Base-by-base conservation (phyloP, 768 basidiomycete genomes). In the Brasilioporus rufonigricans region DNA sequence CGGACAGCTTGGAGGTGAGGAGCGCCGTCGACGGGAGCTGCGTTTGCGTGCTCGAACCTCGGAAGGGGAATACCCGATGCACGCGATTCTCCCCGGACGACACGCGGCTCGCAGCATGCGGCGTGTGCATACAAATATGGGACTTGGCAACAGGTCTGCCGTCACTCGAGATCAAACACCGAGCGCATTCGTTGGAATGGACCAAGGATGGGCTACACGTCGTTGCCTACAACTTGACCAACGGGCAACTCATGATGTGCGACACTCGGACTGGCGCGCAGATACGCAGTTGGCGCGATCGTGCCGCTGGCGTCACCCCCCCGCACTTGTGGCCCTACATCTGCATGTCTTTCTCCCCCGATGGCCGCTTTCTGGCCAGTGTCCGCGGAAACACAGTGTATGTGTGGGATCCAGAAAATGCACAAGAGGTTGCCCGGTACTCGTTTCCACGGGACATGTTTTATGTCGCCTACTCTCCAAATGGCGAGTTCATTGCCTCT, bases 11-110 rank as follows among this genome's bases (percentile, higher is more conserved):
- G 18, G 63, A 64, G 52, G 57, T 64, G 41, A 48, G 61, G 38
- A 32, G 46, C 39, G 52, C 38, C 38, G n/a, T 45, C 12, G 55
- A 64, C 24, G 63, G 63, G 33, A 46, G 27, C 10, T 45, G 52
- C 31, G 57, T 64, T 1, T 19, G 41, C 14, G 57, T 66, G 12
- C 64, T 64, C 40, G 63, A 63, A 10, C 61, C 61, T 7, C 55
- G 63, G 3, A 64, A 64, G 48, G 63, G 63, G 3, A 64, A 64
- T 12, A 63, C 57, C 26, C 52, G 63, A 43, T 64, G 63, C 53
- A 66, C 64, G 21, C 63, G 63, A 44, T 64, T 64, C 55, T 64
- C 63, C 26, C 63, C 63, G 16, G 61, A 64, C 27, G 57, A 63
- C 53, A 48, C 52, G 45, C 61, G 64, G 43, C 57, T 64, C 35